Evolutionary conservation across 139 green algal genomes (phyloP).

Genomic region (Yamagishiella unicocca): DNA sequence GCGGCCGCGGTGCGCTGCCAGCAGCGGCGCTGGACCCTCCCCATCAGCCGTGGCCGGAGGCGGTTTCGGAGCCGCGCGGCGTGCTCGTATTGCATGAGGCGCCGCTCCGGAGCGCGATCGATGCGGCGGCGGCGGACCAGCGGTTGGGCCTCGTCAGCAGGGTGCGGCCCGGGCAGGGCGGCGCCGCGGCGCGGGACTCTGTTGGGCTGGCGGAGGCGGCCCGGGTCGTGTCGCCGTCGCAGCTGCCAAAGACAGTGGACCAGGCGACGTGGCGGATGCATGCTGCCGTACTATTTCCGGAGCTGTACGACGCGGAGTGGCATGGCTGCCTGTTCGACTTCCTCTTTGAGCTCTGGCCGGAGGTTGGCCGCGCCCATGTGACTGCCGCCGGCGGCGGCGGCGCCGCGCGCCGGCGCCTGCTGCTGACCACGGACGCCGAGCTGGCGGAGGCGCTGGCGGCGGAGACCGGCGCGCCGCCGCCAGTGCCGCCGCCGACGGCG

Average conservation of each 20-base stretch:
- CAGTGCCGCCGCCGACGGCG: not conserved
- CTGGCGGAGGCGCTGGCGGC: not conserved
- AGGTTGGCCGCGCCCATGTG: constrained; percentile 40
- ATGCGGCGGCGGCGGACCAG: constrained; percentile 3
- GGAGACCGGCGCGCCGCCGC: not conserved
- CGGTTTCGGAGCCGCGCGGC: not conserved
- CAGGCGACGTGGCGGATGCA: constrained; percentile 20
- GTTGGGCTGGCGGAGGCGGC: no score
- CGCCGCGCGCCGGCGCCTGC: not conserved
- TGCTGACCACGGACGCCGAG: constrained; percentile 28
- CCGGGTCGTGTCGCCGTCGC: not conserved
- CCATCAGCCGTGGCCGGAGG: not conserved
- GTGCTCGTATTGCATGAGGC: constrained; percentile 9
- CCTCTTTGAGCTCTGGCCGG: constrained; percentile 51
- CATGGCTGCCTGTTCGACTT: constrained; percentile 53
- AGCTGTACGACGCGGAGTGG: constrained; percentile 55
- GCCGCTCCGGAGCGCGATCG: not conserved
- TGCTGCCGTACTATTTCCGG: constrained; percentile 12
- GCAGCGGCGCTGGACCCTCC: not conserved
- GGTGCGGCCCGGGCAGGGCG: not conserved
- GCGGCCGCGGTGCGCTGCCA: not conserved
- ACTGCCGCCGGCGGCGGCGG: not conserved
- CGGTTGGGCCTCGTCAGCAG: no score
- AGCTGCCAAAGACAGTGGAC: constrained; percentile 13
- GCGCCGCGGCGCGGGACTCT: not conserved